Evolutionary conservation across 495 filamentous ascomycete genomes (phyloP).

Genomic region (Penicillium canariense): DNA sequence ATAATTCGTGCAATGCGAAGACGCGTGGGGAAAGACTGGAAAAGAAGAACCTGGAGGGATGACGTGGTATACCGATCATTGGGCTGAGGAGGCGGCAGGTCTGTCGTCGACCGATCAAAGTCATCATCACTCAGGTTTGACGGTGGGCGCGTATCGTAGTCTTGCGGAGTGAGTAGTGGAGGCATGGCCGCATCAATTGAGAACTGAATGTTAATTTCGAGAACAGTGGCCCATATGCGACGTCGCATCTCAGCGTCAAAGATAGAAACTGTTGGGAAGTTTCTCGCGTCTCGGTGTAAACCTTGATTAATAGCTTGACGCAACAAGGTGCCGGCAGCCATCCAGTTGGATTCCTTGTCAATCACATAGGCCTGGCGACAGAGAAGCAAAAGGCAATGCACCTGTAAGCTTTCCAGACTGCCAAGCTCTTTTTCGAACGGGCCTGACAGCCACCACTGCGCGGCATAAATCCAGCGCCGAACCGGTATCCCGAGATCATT

Average conservation of each 20-base stretch:
- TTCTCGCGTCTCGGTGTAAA: conserved; percentile 52
- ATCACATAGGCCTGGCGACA: conserved; percentile 47
- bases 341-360: conserved; percentile 45
- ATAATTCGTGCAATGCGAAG: conserved; percentile 38
- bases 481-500: conserved; percentile 30
- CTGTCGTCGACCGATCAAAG: conserved; percentile 32
- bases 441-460: conserved; percentile 52
- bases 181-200: conserved; percentile 49
- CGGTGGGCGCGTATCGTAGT: conserved; percentile 52
- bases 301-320: conserved; percentile 51
- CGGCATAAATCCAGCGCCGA: conserved; percentile 49
- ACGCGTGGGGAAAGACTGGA: conserved; percentile 40
- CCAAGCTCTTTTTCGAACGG: conserved; percentile 47
- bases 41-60: conserved; percentile 46
- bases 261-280: conserved; percentile 43
- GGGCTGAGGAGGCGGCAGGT: conserved; percentile 25
- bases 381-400: conserved; percentile 49
- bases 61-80: conserved; percentile 41
- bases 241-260: conserved; percentile 52
- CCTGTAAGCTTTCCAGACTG: conserved; percentile 44
- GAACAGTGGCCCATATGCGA: conserved; percentile 56
- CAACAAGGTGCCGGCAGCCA: conserved; percentile 47
- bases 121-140: conserved; percentile 54
- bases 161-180: conserved; percentile 45
- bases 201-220: conserved; percentile 53